Conservation (phyloP, 345 rosid genomes). For the Gossypium sturtianum region DNA sequence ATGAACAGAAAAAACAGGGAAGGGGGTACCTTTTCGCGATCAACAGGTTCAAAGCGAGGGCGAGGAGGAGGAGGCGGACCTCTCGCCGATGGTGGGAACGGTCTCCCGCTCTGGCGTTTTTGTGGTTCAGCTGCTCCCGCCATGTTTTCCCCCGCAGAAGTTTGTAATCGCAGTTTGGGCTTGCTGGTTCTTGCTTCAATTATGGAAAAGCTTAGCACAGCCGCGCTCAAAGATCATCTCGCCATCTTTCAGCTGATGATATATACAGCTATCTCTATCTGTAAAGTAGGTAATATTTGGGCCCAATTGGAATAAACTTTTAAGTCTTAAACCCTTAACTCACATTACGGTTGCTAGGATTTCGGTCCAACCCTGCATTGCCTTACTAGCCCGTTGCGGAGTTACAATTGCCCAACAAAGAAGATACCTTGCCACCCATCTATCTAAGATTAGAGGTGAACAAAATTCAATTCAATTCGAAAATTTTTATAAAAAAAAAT, state of each 20-base stretch:
- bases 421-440: neutral
- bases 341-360: neutral
- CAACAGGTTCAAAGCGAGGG: constrained; percentile 56
- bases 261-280: neutral
- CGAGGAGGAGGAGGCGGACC: constrained; percentile 57
- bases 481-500: too few relatives aligned
- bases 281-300: neutral
- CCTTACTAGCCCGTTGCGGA: neutral
- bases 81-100: constrained; percentile 47
- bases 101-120: constrained; percentile 58
- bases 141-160: constrained; percentile 31
- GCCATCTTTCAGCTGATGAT: neutral
- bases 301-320: neutral
- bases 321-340: neutral
- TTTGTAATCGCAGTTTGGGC: neutral
- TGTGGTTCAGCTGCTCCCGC: constrained; percentile 47
- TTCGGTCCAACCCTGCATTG: neutral
- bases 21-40: constrained; percentile 71
- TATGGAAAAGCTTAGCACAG: neutral
- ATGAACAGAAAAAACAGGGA: neutral
- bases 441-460: fast-evolving
- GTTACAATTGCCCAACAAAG: neutral
- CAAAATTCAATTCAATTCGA: fast-evolving
- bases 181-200: neutral
- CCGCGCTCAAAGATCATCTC: neutral